Percentiles rank a stretch among this genome's conserved stretches.
Conservation (phyloP, 495 filamentous ascomycete genomes). For the Xylaria nigripes region DNA sequence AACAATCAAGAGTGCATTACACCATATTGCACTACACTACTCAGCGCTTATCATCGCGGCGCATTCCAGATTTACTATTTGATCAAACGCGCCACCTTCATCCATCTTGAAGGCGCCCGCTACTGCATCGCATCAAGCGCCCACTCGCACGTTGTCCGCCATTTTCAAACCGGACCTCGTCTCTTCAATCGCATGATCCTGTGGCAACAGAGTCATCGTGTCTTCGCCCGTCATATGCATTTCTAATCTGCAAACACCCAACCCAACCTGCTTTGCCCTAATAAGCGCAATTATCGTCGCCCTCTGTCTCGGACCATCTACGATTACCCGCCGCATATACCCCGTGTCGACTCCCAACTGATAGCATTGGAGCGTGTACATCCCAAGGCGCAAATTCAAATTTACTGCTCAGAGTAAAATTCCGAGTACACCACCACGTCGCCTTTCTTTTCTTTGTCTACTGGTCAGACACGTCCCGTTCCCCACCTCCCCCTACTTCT, state of each 20-base stretch:
- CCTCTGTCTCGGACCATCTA: conserved; percentile 10
- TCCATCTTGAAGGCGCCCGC: background rate
- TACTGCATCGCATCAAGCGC: background rate
- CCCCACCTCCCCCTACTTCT: conserved; percentile 27
- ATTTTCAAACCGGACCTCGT: background rate
- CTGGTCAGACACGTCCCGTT: conserved; percentile 31
- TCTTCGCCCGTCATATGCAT: conserved; percentile 10
- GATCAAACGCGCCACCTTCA: conserved; percentile 4
- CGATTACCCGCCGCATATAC: conserved; percentile 11
- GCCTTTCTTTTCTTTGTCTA: conserved; percentile 27
- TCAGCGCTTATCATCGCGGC: conserved; percentile 13
- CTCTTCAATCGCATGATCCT: conserved; percentile 4
- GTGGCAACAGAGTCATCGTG: background rate
- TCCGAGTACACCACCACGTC: conserved; percentile 24
- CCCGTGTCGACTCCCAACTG: conserved; percentile 9
- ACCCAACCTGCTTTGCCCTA: conserved; percentile 25
- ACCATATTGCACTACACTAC: conserved; percentile 12
- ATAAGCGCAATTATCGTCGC: conserved; percentile 38
- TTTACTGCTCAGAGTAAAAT: conserved; percentile 25
- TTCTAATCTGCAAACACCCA: conserved; percentile 16
- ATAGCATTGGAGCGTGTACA: conserved; percentile 29
- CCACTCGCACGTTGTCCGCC: background rate
- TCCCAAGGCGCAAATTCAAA: conserved; percentile 40
- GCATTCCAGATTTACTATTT: conserved; percentile 2
- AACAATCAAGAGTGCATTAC: conserved; percentile 19